Evolutionary conservation across 164 flowering plant species (phyloP).

Genomic region (Kalanchoe fedtschenkoi): DNA sequence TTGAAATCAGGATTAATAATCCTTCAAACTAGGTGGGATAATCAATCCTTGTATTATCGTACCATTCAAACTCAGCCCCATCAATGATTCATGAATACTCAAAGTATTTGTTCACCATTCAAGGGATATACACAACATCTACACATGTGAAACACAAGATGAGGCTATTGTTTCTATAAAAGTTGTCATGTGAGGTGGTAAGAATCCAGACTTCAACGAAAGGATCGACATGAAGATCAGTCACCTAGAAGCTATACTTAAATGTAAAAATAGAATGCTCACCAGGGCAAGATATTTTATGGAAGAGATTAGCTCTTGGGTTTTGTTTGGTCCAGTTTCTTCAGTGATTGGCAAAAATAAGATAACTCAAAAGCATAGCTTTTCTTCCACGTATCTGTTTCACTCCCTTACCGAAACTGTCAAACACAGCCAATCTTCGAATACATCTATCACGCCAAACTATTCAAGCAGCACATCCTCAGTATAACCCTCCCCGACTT

Average conservation of each 20-base stretch:
- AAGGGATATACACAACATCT: slow-evolving; percentile 83
- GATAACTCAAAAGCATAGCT: slow-evolving; percentile 45
- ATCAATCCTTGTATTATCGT: slow-evolving; percentile 29
- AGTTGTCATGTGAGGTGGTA: slow-evolving; percentile 64
- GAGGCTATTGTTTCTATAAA: slow-evolving; percentile 48
- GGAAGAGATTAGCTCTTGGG: slow-evolving; percentile 92
- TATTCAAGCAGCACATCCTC: slow-evolving; percentile 6
- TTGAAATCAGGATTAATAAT: no score
- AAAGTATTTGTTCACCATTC: slow-evolving; percentile 76
- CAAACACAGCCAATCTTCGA: slow-evolving; percentile 33
- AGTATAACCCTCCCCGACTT: slow-evolving; percentile 17
- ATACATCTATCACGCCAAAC: slow-evolving; percentile 19
- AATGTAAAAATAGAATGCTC: slow-evolving; percentile 92
- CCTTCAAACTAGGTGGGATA: no score
- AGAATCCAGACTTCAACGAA: slow-evolving; percentile 77
- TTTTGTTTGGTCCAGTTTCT: slow-evolving; percentile 57
- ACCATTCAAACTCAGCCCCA: slow-evolving; percentile 20
- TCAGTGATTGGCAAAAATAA: slow-evolving; percentile 43
- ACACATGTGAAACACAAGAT: slow-evolving; percentile 85
- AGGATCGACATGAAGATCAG: slow-evolving; percentile 34
- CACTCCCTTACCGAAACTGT: slow-evolving; percentile 88
- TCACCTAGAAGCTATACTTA: slow-evolving; percentile 55
- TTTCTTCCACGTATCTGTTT: slow-evolving; percentile 74
- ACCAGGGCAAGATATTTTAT: slow-evolving; percentile 57
- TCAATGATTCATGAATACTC: slow-evolving; percentile 34